Base-by-base conservation (phyloP, 75 land plant species). In the Selaginella tamariscina region DNA sequence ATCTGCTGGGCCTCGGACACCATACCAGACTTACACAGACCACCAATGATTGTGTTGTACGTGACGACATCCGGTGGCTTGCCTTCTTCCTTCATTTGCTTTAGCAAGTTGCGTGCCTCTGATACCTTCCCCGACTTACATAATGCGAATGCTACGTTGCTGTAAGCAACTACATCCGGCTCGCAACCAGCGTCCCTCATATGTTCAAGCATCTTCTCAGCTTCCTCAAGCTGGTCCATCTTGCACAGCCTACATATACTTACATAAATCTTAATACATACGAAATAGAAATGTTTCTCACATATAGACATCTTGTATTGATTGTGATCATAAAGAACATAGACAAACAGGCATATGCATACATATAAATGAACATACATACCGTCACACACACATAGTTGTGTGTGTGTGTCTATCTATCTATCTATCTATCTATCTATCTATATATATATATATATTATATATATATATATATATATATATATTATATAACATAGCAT, bases 161-260 rank as follows among this genome's bases (percentile, higher is more conserved):
- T 59, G 26, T 59, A 59, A n/a, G n/a, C 21, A 26, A 59, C 62
- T 5, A 59, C 26, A n/a, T 21, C 21, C 8, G 62, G 62, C 5
- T 5, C 8, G 62, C 62, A 59, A 21, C 62, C 62, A n/a, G 24
- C 2, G 8, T n/a, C 62, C 8, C 9, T n/a, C 62, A 59, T 23
- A 8, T n/a, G 23, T 23, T 9, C 8, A 8, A 59, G 26, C 27
- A 59, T 23, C 8, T 27, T 2, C 26, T 59, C 27, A 8, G 62
- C 62, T 59, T 59, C 26, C 8, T 59, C 27, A n/a, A 59, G 5
- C 62, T 59, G 8, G 62, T 59, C 62, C 8, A n/a, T n/a, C 62
- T 27, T 59, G 26, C 62, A 59, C 49, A 39, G 49, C 15, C 49
- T n/a, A n/a, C n/a, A n/a, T n/a, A n/a, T n/a, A n/a, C n/a, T n/a